Base-by-base conservation (phyloP, 2,329 filamentous ascomycete species). In the Didymella glomerata region DNA sequence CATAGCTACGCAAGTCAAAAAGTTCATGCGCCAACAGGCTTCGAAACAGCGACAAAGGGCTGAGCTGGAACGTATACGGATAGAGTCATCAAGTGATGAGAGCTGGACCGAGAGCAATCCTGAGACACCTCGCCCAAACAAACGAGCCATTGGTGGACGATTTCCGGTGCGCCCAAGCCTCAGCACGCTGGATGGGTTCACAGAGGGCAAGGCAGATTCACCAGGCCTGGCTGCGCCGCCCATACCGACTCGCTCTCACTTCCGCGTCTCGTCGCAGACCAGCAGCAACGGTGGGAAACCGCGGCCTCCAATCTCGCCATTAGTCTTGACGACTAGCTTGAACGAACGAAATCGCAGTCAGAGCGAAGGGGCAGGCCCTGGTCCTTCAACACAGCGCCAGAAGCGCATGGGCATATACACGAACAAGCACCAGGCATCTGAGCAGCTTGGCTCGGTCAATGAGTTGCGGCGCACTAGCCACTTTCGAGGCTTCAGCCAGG, bases 181-280 rank as follows among this genome's bases (percentile, higher is more conserved):
- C 56, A 79, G 80, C 72, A 89, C 90, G 16, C 84, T 87, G 48
- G 92, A 95, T 22, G 77, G 76, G 55, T 76, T 80, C 42, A 64
- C 74, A 8, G 80, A 89, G 16, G 79, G 85, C 34, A 68, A 63
- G 42, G 61, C 60, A 32, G 68, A 69, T 11, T 70, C 68, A 14
- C 68, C 68, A 7, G 63, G 64, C 3, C 34, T 64, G 9, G 78
- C 70, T 34, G 84, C 90, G 27, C 92, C 93, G 2, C 90, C 91
- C 0, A 91, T 96, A 60, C 92, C 92, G 0, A 86, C 86, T 4
- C 86, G 90, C 60, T 95, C 92, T 3, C 93, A 97, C 74, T 92
- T 91, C 66, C 88, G 93, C 28, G 88, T 88, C 1, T 80, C 89
- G 3, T 92, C 89, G 2, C 88, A 90, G 66, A 88, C 91, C 63